Evolutionary conservation across 192 early-diverging fungal genomes (phyloP), one percentile per base, ranked within the genome.

Genomic region (Podila clonocystis): DNA sequence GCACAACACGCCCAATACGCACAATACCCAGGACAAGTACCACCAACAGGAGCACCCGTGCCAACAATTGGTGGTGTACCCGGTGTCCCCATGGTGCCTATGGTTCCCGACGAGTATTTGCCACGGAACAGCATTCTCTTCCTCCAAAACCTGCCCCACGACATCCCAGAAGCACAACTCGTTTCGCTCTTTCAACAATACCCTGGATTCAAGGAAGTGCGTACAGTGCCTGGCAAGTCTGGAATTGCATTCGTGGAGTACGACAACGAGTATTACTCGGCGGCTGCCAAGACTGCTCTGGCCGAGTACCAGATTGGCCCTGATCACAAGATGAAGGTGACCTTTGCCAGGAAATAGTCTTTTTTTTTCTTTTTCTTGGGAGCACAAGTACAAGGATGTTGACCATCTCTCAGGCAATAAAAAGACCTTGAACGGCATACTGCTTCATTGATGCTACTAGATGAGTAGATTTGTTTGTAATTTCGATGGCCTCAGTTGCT

Each of bases 241-340:
- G 95, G 94, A 34, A 95, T 98, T 82, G 96, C 97, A 0, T 99
- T 99, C 87, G 96, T 98, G 52, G 97, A 98, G 84, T 99, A 95
- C 82, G 94, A 93, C 31, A 88, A 87, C n/a, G 98, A 97, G 36
- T 70, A 86, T 17, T 93, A 95, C 69, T 89, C 95, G 3, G 91
- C 88, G n/a, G 77, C 87, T 34, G 97, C 95, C 63, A 95, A 95
- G 76, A 85, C 86, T 34, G 86, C 91, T 19, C 82, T 96, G 58
- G 73, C 93, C 49, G 87, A 85, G 48, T 90, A 89, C 74, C 82
- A 85, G 72, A 89, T 96, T 68, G 82, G 84, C 12, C 83, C 86
- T 9, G 91, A 91, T 36, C 85, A 92, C 62, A 88, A 87, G 73
- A 91, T 97, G 74, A 94, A 94, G 82, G 93, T 97, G 30, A 92